Evolutionary conservation across 1,139 yeast genomes (phyloP).

Genomic region (Sugiyamaella grinbergsii): DNA sequence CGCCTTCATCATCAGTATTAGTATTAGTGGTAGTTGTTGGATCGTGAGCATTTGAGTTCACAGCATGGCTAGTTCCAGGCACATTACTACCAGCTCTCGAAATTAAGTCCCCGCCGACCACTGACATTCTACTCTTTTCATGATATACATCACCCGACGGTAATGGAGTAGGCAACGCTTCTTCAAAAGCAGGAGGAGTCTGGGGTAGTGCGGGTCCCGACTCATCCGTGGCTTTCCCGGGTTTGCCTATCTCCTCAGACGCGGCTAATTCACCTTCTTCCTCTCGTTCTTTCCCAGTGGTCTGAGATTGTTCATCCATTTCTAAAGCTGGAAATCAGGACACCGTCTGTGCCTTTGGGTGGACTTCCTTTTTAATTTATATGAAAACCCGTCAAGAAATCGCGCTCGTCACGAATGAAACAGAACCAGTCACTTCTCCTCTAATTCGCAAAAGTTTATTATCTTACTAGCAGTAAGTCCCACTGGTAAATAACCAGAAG

Average conservation of each 20-base stretch:
- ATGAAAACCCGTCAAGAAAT: no score
- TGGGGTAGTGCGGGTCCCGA: constrained; percentile 9
- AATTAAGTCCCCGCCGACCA: no score
- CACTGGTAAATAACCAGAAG: no score
- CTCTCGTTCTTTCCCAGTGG: not conserved
- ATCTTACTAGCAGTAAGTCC: no score
- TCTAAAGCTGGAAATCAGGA: not conserved
- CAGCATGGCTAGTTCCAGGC: not conserved
- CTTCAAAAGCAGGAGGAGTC: constrained; percentile 26
- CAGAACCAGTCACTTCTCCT: no score
- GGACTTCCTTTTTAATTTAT: no score
- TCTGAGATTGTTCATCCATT: not conserved
- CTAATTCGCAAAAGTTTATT: no score
- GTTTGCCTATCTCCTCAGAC: not conserved
- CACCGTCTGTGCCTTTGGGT: no score
- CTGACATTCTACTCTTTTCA: constrained; percentile 14
- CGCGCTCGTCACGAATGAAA: no score
- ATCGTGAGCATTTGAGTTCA: not conserved
- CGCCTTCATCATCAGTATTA: not conserved
- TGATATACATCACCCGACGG: constrained; percentile 29
- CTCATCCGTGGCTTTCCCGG: not conserved
- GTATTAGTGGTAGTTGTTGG: not conserved
- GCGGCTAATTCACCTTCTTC: not conserved
- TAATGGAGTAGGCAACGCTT: constrained; percentile 30
- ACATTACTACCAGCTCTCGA: not conserved